Conservation (phyloP, 805 yeast genomes). For the Wickerhamiella spandovensis region DNA sequence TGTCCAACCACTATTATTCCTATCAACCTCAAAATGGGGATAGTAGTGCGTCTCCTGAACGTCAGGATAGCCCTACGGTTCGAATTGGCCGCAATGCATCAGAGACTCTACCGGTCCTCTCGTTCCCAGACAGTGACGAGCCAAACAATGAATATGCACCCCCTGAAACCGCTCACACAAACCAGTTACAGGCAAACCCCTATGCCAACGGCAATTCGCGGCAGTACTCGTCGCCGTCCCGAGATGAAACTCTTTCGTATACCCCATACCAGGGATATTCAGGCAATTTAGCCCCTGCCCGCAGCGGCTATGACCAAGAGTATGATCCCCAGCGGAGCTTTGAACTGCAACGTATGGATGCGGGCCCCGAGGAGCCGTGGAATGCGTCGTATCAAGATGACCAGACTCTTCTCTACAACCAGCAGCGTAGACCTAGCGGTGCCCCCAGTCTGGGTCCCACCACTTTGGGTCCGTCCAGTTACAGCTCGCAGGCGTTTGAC, state of each 20-base stretch:
- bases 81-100: not conserved
- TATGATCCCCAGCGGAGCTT: not conserved
- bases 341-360: not conserved
- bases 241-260: not conserved
- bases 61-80: not conserved
- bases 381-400: not conserved
- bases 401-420: not conserved
- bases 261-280: not conserved
- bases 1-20: not conserved
- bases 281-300: not conserved
- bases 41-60: not conserved
- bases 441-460: too few relatives aligned
- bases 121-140: not conserved
- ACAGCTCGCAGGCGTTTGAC: not conserved
- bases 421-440: not conserved
- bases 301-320: not conserved
- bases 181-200: not conserved
- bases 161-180: not conserved
- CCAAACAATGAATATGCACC: not conserved
- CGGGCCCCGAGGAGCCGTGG: not conserved
- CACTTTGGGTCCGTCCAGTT: too few relatives aligned
- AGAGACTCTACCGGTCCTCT: not conserved
- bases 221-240: not conserved
- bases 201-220: not conserved
- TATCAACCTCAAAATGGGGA: not conserved